Conservation (phyloP, 352 stramenopile genomes). For the Phytopythium litorale region DNA sequence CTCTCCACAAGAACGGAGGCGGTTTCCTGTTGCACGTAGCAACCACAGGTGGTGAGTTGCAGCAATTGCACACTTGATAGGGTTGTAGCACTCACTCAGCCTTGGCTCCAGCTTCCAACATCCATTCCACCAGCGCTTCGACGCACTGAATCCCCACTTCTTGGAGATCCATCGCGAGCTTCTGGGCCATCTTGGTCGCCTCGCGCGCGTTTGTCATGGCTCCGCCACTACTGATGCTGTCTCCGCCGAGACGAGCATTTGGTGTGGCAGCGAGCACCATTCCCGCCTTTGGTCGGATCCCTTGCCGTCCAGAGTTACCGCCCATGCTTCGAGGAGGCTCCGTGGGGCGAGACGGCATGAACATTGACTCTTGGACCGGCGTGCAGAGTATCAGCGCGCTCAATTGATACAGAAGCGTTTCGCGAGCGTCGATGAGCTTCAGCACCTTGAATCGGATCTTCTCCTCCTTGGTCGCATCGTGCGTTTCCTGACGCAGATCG, state of each 20-base stretch:
- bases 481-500: constrained; percentile 16
- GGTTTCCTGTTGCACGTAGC: constrained; percentile 32
- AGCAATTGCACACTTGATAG: background rate
- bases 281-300: constrained; percentile 38
- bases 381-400: constrained; percentile 70
- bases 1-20: constrained; percentile 66
- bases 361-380: constrained; percentile 47
- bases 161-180: constrained; percentile 61
- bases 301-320: constrained; percentile 17
- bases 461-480: constrained; percentile 47
- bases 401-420: constrained; percentile 67
- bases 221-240: constrained; percentile 6
- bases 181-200: constrained; percentile 64
- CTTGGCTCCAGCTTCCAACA: constrained; percentile 66
- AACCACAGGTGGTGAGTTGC: background rate
- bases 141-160: constrained; percentile 66
- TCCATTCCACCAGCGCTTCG: constrained; percentile 77
- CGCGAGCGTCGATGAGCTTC: constrained; percentile 56
- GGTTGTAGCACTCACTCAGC: constrained; percentile 40
- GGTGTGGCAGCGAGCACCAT: constrained; percentile 34
- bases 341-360: constrained; percentile 43
- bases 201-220: constrained; percentile 67
- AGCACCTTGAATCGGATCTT: constrained; percentile 71
- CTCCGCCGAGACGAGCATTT: constrained; percentile 11
- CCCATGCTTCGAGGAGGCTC: constrained; percentile 18